Percentiles rank a stretch among this genome's conserved stretches.
phyloP scores from a whole-genome alignment of 805 yeast genomes.

The Zygoascus biomembranicola region DNA sequence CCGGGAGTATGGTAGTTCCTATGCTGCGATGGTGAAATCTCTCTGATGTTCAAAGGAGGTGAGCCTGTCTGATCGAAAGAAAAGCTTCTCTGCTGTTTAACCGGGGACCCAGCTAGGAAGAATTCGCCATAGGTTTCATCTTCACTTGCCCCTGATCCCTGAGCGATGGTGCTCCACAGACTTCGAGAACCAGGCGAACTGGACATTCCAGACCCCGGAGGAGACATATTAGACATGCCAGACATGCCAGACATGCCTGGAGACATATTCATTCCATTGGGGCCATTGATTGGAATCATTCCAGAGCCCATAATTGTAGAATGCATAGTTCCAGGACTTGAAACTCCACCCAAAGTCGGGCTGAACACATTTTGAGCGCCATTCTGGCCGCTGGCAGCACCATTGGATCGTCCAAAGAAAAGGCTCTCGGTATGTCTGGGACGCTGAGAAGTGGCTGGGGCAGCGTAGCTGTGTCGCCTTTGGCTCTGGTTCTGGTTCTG shows the following conservation, averaged over 20 bases:
- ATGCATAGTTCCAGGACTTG: not conserved
- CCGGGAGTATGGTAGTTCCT: slow-evolving; percentile 6
- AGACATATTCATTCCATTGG: not conserved
- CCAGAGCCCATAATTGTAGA: not conserved
- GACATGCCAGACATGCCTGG: not conserved
- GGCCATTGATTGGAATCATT: not conserved
- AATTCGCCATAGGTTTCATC: not conserved
- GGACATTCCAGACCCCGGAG: not conserved
- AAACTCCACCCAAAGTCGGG: not conserved
- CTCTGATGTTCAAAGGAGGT: not conserved
- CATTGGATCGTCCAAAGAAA: not conserved
- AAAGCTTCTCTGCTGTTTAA: not conserved
- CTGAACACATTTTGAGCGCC: not conserved
- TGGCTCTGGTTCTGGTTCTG: not conserved
- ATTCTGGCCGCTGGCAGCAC: not conserved
- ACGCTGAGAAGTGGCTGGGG: not conserved
- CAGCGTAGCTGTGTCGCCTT: not conserved
- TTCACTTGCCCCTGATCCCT: not conserved
- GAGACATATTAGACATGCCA: not conserved
- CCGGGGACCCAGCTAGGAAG: not conserved
- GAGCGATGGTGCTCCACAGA: not conserved
- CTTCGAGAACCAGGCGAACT: not conserved
- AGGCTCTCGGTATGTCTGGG: not conserved
- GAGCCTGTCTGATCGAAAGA: not conserved
- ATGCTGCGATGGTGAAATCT: not conserved